Evolutionary conservation across 352 stramenopile species (phyloP).

Genomic region (Globisporangium radiosum): DNA sequence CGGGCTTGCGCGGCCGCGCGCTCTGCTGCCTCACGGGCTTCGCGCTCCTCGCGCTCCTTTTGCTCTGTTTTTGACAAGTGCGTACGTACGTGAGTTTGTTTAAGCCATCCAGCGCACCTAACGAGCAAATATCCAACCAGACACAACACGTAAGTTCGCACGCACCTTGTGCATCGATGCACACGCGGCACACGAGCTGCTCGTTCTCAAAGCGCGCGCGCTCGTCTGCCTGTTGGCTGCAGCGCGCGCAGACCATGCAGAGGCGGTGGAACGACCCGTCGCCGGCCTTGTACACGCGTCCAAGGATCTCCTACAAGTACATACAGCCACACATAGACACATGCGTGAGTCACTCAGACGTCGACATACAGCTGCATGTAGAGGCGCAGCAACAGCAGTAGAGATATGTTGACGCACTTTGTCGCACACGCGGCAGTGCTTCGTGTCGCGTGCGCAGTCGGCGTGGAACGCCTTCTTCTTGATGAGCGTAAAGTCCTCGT

Average conservation of each 20-base stretch:
- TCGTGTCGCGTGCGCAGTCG: conserved; percentile 62
- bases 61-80: conserved; percentile 1
- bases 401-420: conserved; percentile 25
- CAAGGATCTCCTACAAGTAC: conserved; percentile 46
- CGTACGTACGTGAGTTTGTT: no score
- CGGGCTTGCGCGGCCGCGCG: conserved; percentile 34
- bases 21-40: conserved; percentile 47
- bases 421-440: conserved; percentile 65
- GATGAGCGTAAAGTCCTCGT: conserved; percentile 72
- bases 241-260: conserved; percentile 73
- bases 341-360: no score
- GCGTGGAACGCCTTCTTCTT: conserved; percentile 80
- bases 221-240: conserved; percentile 63
- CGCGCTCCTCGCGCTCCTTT: conserved; percentile 41
- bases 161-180: conserved; percentile 39
- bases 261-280: conserved; percentile 67
- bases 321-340: no score
- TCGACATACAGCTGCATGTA: no score
- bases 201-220: conserved; percentile 45
- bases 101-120: no score
- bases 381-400: no score
- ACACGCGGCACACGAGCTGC: conserved; percentile 47
- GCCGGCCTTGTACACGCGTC: conserved; percentile 59
- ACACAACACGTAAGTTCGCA: not conserved
- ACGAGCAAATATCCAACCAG: no score